These are phyloP conservation scores for Grosmannia clavigera DNA, from an alignment of 2,329 filamentous ascomycete genomes.

Conservation along the genomic window DNA sequence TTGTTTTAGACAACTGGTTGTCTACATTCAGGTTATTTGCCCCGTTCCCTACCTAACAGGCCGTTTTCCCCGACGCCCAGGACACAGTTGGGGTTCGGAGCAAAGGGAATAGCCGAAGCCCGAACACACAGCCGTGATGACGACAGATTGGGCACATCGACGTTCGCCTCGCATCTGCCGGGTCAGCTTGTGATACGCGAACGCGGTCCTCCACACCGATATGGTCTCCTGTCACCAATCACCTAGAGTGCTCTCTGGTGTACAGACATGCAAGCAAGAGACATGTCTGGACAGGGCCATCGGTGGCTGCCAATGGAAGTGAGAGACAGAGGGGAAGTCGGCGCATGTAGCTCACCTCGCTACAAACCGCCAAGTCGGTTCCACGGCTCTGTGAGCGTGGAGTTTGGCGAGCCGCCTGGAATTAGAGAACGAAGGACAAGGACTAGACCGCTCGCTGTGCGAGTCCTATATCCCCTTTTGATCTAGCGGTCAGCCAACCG, in stretches of 20 bases:
- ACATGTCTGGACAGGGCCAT: background rate
- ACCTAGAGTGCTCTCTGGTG: background rate
- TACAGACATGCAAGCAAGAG: background rate
- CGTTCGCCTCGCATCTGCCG: background rate
- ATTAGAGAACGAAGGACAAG: slow-evolving; percentile 23
- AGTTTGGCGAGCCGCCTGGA: slow-evolving; percentile 30
- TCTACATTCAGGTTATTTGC: background rate
- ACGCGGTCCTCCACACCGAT: background rate
- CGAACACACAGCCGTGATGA: background rate
- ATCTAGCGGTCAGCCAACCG: background rate
- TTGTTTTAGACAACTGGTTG: slow-evolving; percentile 2
- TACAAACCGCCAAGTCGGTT: background rate
- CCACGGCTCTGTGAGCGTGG: background rate
- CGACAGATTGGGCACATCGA: background rate
- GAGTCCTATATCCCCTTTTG: background rate
- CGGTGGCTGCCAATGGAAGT: background rate
- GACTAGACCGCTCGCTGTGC: background rate
- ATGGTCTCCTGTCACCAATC: background rate
- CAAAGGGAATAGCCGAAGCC: background rate
- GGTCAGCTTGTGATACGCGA: background rate
- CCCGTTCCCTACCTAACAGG: background rate
- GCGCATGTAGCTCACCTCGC: slow-evolving; percentile 3
- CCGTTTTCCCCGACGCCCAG: background rate
- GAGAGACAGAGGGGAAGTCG: background rate
- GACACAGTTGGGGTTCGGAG: background rate